Evolutionary conservation across 169 alveolate genomes (phyloP).

Genomic region (Cryptosporidium parvum): DNA sequence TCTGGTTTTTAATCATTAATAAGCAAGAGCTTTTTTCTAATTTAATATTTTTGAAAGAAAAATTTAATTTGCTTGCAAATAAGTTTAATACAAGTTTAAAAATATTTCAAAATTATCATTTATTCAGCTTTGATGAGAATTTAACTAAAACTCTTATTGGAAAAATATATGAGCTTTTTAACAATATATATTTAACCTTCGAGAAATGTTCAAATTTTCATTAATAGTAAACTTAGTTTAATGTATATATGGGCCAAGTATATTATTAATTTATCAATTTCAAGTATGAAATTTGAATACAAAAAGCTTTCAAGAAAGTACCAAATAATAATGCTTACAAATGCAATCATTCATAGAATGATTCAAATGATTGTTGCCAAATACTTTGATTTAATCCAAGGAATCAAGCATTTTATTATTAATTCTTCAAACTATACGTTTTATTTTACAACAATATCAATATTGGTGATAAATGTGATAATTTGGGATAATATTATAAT

Average conservation of each 20-base stretch:
- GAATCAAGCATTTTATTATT: not conserved
- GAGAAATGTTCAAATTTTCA: not conserved
- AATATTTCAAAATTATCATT: not conserved
- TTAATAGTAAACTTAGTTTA: not conserved
- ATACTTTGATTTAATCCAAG: not conserved
- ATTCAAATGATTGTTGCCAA: not conserved
- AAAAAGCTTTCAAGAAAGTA: slow-evolving; percentile 38
- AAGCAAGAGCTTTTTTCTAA: not conserved
- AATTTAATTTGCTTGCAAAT: not conserved
- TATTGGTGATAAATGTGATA: slow-evolving; percentile 3
- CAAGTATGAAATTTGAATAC: not conserved
- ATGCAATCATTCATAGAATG: not conserved
- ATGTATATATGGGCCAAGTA: slow-evolving; percentile 11
- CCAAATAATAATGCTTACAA: not conserved
- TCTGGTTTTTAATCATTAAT: not conserved
- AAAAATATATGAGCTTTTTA: not conserved
- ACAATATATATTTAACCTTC: not conserved
- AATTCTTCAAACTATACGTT: slow-evolving; percentile 46
- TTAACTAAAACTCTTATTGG: not conserved
- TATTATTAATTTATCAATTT: slow-evolving; percentile 14
- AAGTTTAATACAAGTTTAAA: not conserved
- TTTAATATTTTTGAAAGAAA: not conserved
- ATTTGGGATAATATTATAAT: slow-evolving; percentile 56
- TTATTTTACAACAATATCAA: slow-evolving; percentile 12
- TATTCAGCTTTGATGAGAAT: not conserved